These are phyloP conservation scores for Trichoderma atrobrunneum DNA, from an alignment of 2,329 filamentous ascomycete species.

Conservation along the genomic window DNA sequence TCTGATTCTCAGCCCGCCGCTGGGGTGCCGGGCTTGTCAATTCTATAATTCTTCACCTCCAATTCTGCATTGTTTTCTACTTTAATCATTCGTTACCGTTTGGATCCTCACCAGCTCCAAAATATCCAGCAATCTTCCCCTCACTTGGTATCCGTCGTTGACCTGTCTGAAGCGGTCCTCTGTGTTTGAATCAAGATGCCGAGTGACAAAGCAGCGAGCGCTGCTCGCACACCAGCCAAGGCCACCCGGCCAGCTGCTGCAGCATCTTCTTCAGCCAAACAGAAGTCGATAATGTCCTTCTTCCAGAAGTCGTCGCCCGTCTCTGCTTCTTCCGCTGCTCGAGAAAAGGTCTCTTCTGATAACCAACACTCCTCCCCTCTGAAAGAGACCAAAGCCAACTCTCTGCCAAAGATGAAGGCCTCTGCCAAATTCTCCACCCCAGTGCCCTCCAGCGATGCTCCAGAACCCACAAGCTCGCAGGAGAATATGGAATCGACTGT, in stretches of 20 bases:
- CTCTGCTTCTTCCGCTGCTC: slow-evolving; percentile 32
- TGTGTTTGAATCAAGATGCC: slow-evolving; percentile 27
- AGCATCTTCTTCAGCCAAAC: slow-evolving; percentile 37
- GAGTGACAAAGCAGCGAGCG: slow-evolving; percentile 27
- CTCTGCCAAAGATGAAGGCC: slow-evolving; percentile 45
- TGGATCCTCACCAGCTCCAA: neutral
- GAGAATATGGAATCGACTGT: slow-evolving; percentile 53
- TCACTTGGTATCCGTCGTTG: neutral
- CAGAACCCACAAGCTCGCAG: slow-evolving; percentile 65
- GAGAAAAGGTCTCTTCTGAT: slow-evolving; percentile 34
- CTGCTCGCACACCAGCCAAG: slow-evolving; percentile 37
- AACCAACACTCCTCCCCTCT: slow-evolving; percentile 35
- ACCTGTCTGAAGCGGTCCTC: neutral
- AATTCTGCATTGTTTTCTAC: neutral
- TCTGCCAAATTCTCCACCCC: slow-evolving; percentile 57
- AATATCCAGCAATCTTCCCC: neutral
- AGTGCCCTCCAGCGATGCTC: slow-evolving; percentile 74
- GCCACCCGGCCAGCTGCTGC: slow-evolving; percentile 29
- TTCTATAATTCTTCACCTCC: neutral
- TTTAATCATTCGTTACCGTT: neutral
- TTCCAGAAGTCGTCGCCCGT: slow-evolving; percentile 43
- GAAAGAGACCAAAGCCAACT: slow-evolving; percentile 43
- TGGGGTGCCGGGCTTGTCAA: neutral
- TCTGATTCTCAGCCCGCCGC: slow-evolving; percentile 7
- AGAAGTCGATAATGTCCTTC: slow-evolving; percentile 45